A percentile compares a stretch with the other conserved stretches of the same genome.
phyloP scores from a whole-genome alignment of 2,329 filamentous ascomycete species.

The Colletotrichum lini region DNA sequence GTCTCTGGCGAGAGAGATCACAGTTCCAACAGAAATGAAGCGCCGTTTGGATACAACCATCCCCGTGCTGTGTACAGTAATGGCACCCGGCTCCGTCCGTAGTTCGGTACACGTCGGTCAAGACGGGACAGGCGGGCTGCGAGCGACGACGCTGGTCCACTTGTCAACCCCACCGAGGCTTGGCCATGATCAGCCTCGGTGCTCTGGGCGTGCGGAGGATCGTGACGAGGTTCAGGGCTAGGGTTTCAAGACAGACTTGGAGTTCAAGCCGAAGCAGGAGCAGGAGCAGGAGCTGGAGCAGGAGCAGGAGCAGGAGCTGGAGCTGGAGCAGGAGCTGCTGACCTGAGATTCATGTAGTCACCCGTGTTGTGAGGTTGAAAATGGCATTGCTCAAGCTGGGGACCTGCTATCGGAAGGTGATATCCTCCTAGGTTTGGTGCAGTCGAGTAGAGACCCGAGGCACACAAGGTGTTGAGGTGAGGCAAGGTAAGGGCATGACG shows the following conservation, averaged over 20 bases:
- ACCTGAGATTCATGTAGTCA: slow-evolving; percentile 47
- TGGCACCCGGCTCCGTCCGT: slow-evolving; percentile 1
- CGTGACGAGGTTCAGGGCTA: slow-evolving; percentile 37
- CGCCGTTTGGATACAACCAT: slow-evolving; percentile 1
- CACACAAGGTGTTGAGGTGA: slow-evolving; percentile 24
- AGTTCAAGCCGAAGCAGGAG: slow-evolving; percentile 1
- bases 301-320: background rate
- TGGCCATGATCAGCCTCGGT: slow-evolving; percentile 35
- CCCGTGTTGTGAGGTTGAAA: slow-evolving; percentile 27
- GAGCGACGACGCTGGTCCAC: slow-evolving; percentile 35
- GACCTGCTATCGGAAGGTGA: slow-evolving; percentile 10
- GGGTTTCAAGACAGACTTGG: slow-evolving; percentile 29
- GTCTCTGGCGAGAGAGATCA: slow-evolving; percentile 14
- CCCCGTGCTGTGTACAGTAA: background rate
- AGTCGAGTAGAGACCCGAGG: background rate
- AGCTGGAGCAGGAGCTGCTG: slow-evolving; percentile 34
- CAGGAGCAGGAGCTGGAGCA: slow-evolving; percentile 6
- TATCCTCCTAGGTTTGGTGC: slow-evolving; percentile 8
- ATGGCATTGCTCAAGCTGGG: slow-evolving; percentile 14
- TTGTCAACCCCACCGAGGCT: slow-evolving; percentile 20
- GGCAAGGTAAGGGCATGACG: slow-evolving; percentile 17
- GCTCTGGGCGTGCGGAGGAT: slow-evolving; percentile 34
- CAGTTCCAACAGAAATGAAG: slow-evolving; percentile 22
- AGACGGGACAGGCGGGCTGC: slow-evolving; percentile 23
- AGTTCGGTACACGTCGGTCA: slow-evolving; percentile 9